Evolutionary conservation across 177 flowering plant species (phyloP).

Genomic region (Telopea speciosissima): DNA sequence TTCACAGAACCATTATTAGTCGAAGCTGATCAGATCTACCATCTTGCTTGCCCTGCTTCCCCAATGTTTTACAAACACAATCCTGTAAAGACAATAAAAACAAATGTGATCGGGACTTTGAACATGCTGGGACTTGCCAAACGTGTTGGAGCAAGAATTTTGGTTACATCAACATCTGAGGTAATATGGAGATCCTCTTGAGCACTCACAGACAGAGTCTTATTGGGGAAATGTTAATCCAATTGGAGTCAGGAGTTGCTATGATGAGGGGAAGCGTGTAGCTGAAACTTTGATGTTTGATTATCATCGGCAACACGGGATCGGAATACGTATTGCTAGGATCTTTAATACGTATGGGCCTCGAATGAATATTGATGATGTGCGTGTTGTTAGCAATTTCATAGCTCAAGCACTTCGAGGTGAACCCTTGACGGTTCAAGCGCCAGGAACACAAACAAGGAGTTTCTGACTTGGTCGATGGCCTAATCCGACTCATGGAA

Average conservation of each 20-base stretch:
- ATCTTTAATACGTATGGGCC: slow-evolving; percentile 68
- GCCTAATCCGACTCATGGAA: slow-evolving; percentile 89
- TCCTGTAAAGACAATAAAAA: too few species aligned
- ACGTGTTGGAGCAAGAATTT: slow-evolving; percentile 98
- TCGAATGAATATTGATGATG: slow-evolving; percentile 69
- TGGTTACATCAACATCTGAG: slow-evolving; percentile 90
- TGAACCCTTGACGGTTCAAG: slow-evolving; percentile 85
- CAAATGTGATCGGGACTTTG: too few species aligned
- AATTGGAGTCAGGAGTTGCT: too few species aligned
- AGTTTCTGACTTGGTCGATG: slow-evolving; percentile 99
- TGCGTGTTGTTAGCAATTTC: slow-evolving; percentile 71
- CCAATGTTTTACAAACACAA: too few species aligned
- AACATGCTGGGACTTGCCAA: slow-evolving; percentile 99
- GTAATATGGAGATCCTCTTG: slow-evolving; percentile 97
- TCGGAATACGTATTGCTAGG: slow-evolving; percentile 68
- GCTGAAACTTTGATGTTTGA: too few species aligned
- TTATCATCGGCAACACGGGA: too few species aligned
- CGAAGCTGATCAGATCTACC: too few species aligned
- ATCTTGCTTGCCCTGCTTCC: too few species aligned
- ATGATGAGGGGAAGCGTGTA: too few species aligned
- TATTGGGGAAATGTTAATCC: too few species aligned
- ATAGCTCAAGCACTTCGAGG: slow-evolving; percentile 85
- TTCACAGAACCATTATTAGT: too few species aligned
- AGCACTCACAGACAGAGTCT: slow-evolving; percentile 92
- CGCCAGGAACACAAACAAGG: slow-evolving; percentile 90